Base-by-base conservation (phyloP, 2,329 filamentous ascomycete genomes). In the Hymenoscyphus occultus region DNA sequence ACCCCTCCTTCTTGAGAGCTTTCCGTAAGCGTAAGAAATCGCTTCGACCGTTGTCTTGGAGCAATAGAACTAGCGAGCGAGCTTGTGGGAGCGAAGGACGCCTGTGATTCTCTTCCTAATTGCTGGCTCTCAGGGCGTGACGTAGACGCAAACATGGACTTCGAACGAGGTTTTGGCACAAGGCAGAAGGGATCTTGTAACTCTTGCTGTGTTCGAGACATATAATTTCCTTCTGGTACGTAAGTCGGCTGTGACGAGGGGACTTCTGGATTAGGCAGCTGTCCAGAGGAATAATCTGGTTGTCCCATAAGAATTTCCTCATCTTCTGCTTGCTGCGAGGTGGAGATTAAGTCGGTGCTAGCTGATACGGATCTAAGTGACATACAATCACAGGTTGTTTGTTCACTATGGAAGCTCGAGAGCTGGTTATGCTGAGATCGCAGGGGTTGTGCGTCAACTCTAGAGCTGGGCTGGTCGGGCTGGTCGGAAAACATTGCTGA, bases 161-260 rank as follows among this genome's bases (percentile, higher is more conserved):
- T 58, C 2, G 63, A 54, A 1, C 63, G 63, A 40, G 56, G 60
- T 12, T 59, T n/a, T 31, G 31, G 14, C n/a, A 35, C 5, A 13
- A 5, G 40, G 12, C 51, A 48, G 42, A 45, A 5, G 31, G 64
- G 19, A n/a, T 14, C 12, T 16, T 58, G 54, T 14, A 66, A 54
- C 39, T 61, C n/a, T 45, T 66, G 61, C 28, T 58, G 61, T n/a
- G 64, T 58, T 39, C 39, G 48, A 7, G 35, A 28, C 19, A 66
- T 64, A 59, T 64, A 66, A 39, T 28, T 61, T 5, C 5, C n/a
- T 12, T 62, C 60, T 19, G 61, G 61, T 9, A 62, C 56, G 28
- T 51, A 64, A 4, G 40, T 35, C 28, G 22, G 32, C 28, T 64
- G 64, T n/a, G 62, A 61, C 40, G 58, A 54, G 14, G 19, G 22